Evolutionary conservation across 2,329 filamentous ascomycete genomes (phyloP).

Genomic region (Ilyonectria mors-panacis): DNA sequence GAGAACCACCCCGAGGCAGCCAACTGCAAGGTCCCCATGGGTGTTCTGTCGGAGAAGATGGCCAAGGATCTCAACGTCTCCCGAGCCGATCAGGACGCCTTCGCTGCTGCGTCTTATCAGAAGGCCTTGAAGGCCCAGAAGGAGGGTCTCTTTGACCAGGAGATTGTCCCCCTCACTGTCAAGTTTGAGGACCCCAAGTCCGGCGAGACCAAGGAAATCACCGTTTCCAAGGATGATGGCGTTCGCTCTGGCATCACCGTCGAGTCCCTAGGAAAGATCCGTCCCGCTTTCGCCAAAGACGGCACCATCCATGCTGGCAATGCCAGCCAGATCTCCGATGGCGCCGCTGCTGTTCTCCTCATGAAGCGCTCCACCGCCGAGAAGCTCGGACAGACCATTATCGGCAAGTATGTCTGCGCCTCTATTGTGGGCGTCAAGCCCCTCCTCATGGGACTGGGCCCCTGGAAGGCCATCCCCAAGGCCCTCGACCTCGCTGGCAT

Average conservation of each 20-base stretch:
- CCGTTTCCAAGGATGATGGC: slow-evolving; percentile 89
- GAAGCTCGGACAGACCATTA: slow-evolving; percentile 86
- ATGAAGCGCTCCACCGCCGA: slow-evolving; percentile 96
- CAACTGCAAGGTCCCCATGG: slow-evolving; percentile 99
- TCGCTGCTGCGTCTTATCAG: slow-evolving; percentile 92
- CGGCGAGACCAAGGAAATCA: slow-evolving; percentile 86
- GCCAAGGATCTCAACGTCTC: slow-evolving; percentile 84
- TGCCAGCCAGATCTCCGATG: slow-evolving; percentile 95
- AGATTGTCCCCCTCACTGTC: slow-evolving; percentile 89
- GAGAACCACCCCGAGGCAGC: slow-evolving; percentile 85
- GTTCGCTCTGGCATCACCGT: slow-evolving; percentile 87
- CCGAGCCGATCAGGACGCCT: slow-evolving; percentile 86
- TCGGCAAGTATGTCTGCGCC: slow-evolving; percentile 92
- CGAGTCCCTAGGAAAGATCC: slow-evolving; percentile 92
- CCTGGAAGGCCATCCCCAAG: slow-evolving; percentile 95
- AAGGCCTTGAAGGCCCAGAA: slow-evolving; percentile 91
- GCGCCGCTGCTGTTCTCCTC: slow-evolving; percentile 92
- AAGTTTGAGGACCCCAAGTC: slow-evolving; percentile 93
- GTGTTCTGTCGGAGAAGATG: slow-evolving; percentile 93
- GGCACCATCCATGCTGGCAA: slow-evolving; percentile 97
- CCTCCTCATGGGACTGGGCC: slow-evolving; percentile 95
- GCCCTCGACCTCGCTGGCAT: slow-evolving; percentile 91
- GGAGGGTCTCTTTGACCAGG: slow-evolving; percentile 90
- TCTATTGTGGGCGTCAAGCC: slow-evolving; percentile 91
- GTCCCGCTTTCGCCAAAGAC: slow-evolving; percentile 89